Evolutionary conservation across 371 early-diverging fungal genomes (phyloP), one percentile per base, ranked within the genome.

Genomic region (Mucor irregularis): DNA sequence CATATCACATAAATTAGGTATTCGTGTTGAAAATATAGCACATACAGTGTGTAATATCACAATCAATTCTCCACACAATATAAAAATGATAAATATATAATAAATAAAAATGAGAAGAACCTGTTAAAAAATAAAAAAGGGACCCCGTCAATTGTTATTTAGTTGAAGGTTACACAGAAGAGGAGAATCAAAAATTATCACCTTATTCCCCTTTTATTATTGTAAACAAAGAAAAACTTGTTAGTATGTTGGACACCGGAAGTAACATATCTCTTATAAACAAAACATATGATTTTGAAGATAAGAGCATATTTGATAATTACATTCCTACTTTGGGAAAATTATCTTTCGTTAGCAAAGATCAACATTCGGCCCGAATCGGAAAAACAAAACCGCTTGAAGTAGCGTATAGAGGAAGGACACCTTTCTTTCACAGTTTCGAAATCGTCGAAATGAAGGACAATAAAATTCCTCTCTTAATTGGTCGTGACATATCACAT

Each of bases 371-470:
- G 1, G 3, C 16, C 11, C 42, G 44, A 5, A 53, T 42, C 10
- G 44, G 53, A 6, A 53, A 42, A 43, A 53, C 42, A 2, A 11
- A 43, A 31, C 53, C 53, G 2, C 16, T 53, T 7, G n/a, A 1
- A 9, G 44, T 53, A n/a, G n/a, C n/a, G n/a, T n/a, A n/a, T n/a
- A n/a, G n/a, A n/a, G n/a, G n/a, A n/a, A n/a, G n/a, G n/a, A 34
- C 35, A 34, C 4, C 11, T 13, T 34, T 34, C 35, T 4, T 4
- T 0, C 35, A 34, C 3, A 34, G 13, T 4, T 34, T 34, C n/a
- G 11, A 34, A 34, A 3, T 34, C n/a, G 35, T 34, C 11, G 35
- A 11, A 34, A 34, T 34, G 35, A 4, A 10, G 13, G n/a, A 6
- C n/a, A 4, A 10, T 3, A 34, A 6, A 0, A 34, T 13, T 11